Evolutionary conservation across 2,329 filamentous ascomycete species (phyloP).

Genomic region (Trichoderma polysporum): DNA sequence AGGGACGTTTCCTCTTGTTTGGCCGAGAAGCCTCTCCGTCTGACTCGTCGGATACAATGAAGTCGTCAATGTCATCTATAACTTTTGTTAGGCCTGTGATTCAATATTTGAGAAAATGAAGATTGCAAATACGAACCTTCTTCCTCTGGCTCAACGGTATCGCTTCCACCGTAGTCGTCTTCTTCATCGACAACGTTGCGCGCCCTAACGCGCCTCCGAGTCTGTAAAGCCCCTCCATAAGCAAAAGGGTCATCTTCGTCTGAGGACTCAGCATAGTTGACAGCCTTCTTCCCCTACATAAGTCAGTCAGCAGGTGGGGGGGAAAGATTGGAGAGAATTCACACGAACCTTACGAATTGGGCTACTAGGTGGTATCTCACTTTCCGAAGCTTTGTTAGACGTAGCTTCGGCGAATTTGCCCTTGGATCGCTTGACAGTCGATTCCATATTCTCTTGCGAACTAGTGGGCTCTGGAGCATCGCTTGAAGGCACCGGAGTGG

Average conservation of each 20-base stretch:
- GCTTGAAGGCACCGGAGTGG: slow-evolving; percentile 79
- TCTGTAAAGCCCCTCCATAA: slow-evolving; percentile 40
- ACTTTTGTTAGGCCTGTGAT: slow-evolving; percentile 11
- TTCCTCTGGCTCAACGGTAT: slow-evolving; percentile 59
- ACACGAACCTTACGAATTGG: slow-evolving; percentile 72
- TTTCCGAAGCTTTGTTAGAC: slow-evolving; percentile 22
- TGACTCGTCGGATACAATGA: slow-evolving; percentile 83
- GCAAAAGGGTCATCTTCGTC: slow-evolving; percentile 73
- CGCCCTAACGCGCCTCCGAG: slow-evolving; percentile 41
- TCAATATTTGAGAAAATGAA: too few species aligned
- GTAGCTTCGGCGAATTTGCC: neutral
- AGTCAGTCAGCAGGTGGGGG: neutral
- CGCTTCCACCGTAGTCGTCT: slow-evolving; percentile 67
- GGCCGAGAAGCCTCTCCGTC: slow-evolving; percentile 60
- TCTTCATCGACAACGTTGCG: slow-evolving; percentile 66
- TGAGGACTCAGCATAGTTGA: slow-evolving; percentile 85
- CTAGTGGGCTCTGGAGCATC: slow-evolving; percentile 67
- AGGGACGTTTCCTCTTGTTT: slow-evolving; percentile 73
- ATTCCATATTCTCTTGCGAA: slow-evolving; percentile 65
- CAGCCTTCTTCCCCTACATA: slow-evolving; percentile 50
- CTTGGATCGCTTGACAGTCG: slow-evolving; percentile 17
- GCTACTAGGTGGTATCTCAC: slow-evolving; percentile 57
- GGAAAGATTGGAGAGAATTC: too few species aligned
- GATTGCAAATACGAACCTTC: slow-evolving; percentile 47
- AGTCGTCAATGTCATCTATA: slow-evolving; percentile 75